These are phyloP conservation scores for Mallotus nudiflorus DNA, from an alignment of 345 rosid genomes.

Conservation along the genomic window DNA sequence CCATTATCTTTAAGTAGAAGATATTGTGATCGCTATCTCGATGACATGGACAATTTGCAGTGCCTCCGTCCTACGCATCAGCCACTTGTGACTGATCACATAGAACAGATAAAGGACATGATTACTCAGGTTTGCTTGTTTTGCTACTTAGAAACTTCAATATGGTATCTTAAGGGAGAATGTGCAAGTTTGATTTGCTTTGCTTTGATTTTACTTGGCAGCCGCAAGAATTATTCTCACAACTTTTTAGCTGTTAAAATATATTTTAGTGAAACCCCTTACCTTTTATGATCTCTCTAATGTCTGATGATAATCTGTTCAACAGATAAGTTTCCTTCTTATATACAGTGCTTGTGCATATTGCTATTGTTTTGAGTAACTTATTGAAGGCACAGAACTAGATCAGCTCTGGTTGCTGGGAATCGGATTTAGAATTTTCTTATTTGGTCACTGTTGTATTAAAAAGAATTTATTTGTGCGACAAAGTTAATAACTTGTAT, in stretches of 20 bases:
- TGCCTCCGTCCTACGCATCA: constrained; percentile 80
- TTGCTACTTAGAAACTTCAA: neutral
- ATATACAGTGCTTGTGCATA: no score
- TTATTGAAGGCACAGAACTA: neutral
- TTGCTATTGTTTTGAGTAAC: neutral
- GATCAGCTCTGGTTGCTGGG: neutral
- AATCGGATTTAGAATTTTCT: neutral
- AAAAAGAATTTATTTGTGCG: neutral
- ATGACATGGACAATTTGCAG: constrained; percentile 70
- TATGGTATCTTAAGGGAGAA: neutral
- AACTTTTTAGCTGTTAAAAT: no score
- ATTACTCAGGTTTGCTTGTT: constrained; percentile 48
- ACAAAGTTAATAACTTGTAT: neutral
- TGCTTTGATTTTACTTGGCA: neutral
- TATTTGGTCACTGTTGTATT: neutral
- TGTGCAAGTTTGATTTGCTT: neutral
- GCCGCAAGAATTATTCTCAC: neutral
- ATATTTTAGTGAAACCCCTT: no score
- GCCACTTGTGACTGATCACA: constrained; percentile 77
- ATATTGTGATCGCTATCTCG: constrained; percentile 71
- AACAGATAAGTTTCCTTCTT: no score
- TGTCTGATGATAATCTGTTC: no score
- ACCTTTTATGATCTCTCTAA: no score
- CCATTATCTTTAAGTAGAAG: constrained; percentile 59
- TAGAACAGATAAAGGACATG: constrained; percentile 74